Base-by-base conservation (phyloP, 495 filamentous ascomycete genomes). In the Parathielavia hyrcaniae region DNA sequence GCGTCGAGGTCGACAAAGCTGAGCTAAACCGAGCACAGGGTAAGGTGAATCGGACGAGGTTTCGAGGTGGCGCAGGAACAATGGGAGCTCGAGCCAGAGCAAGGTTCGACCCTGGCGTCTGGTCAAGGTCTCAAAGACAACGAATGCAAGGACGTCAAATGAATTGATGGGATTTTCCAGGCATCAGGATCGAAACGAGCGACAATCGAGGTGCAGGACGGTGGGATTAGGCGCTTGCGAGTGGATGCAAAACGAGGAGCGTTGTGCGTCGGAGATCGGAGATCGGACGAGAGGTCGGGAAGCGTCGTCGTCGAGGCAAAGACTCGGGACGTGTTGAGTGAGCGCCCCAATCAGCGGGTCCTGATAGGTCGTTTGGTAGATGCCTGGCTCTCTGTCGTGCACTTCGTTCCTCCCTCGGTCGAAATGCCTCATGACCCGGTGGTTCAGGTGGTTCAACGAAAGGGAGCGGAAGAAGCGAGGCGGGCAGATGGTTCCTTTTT, bases 101-200 rank as follows among this genome's bases (percentile, higher is more conserved):
- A 16, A 53, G 50, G 57, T 53, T 50, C 57, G 50, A 45, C 57
- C 56, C 50, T 59, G 57, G 57, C 57, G 50, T n/a, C n/a, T n/a
- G n/a, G n/a, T 59, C 34, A 22, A 22, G 44, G 43, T 59, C 57
- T 59, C 34, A 46, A n/a, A n/a, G 16, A 40, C 50, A 55, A 23
- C 35, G 48, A 26, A 26, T 32, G 38, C 40, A 51, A 40, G 19
- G 46, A 36, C 39, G 40, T n/a, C n/a, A 38, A 43, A 40, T 12
- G 50, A 47, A 20, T 20, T 30, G 6, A 41, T 19, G 5, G 32
- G 53, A 26, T 41, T 30, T 1, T 4, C 50, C 38, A 30, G 17
- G 26, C 12, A 55, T 17, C 23, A 30, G 35, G 30, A 17, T 40
- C 30, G 36, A 41, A 57, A 49, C 45, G 47, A 57, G 44, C 34